These are phyloP conservation scores for Beauveria brongniartii DNA, from an alignment of 2,329 filamentous ascomycete genomes.

Conservation along the genomic window DNA sequence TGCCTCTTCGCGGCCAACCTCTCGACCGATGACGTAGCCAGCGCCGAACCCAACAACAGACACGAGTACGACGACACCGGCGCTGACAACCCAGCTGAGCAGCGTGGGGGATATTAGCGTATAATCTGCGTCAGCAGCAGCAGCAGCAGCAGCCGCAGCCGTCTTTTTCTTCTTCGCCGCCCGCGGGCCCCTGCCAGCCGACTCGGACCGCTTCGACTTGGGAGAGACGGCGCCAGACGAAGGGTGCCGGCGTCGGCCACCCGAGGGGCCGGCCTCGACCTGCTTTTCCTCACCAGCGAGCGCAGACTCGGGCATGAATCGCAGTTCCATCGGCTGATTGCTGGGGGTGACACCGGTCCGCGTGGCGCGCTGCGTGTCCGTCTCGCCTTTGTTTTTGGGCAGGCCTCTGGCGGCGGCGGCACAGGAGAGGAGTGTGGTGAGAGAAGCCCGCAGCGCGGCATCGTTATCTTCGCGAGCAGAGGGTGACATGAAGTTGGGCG, in stretches of 20 bases:
- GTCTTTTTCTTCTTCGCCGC: constrained; percentile 54
- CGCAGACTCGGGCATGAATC: constrained; percentile 54
- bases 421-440: constrained; percentile 94
- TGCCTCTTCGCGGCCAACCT: constrained; percentile 55
- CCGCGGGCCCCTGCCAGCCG: constrained; percentile 30
- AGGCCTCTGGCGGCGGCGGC: constrained; percentile 81
- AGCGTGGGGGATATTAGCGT: constrained; percentile 50
- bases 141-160: constrained; percentile 17
- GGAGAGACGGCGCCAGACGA: constrained; percentile 27
- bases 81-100: constrained; percentile 57
- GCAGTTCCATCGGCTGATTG: constrained; percentile 48
- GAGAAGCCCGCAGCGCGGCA: constrained; percentile 79
- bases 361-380: constrained; percentile 25
- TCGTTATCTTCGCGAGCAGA: constrained; percentile 83
- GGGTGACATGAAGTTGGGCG: constrained; percentile 61
- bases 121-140: constrained; percentile 22
- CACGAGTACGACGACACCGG: constrained; percentile 59
- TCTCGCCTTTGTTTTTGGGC: constrained; percentile 53
- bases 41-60: constrained; percentile 62
- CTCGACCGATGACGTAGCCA: constrained; percentile 59
- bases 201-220: constrained; percentile 42
- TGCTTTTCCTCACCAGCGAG: constrained; percentile 34
- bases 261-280: constrained; percentile 16
- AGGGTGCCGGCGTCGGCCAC: constrained; percentile 13
- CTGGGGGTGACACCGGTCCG: constrained; percentile 36